Percentiles rank a stretch among this genome's conserved stretches.
Conservation (phyloP, 2,329 filamentous ascomycete species). For the Grosmannia clavigera region DNA sequence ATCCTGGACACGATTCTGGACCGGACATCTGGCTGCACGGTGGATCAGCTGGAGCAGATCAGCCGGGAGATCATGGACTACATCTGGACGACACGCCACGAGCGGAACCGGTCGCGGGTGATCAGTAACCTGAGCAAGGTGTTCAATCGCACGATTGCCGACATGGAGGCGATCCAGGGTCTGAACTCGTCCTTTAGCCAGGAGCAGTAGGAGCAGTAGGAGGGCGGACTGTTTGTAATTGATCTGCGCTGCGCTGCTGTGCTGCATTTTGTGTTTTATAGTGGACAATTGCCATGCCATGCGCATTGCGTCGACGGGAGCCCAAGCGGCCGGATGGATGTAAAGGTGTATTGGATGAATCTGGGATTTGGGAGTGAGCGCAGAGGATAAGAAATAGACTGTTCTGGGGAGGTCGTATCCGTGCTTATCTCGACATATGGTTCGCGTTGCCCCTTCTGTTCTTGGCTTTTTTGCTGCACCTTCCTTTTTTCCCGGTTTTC, state of each 20-base stretch:
- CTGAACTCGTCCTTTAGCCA: conserved; percentile 31
- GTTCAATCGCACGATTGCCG: conserved; percentile 63
- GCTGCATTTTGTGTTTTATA: not conserved
- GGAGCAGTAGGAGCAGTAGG: conserved; percentile 9
- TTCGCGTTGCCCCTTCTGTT: not conserved
- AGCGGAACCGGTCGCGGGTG: conserved; percentile 76
- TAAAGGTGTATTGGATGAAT: not conserved
- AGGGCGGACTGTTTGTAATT: not conserved
- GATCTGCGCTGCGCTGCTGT: not conserved
- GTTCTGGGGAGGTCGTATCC: not conserved
- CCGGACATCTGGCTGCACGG: conserved; percentile 62
- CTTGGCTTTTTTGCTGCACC: not conserved
- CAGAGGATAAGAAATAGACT: not conserved
- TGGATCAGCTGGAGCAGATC: conserved; percentile 93
- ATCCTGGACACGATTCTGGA: conserved; percentile 53
- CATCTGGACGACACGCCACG: conserved; percentile 65
- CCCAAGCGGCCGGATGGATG: not conserved
- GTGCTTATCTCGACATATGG: not conserved
- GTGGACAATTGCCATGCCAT: not conserved
- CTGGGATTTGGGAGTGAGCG: not conserved
- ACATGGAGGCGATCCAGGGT: conserved; percentile 48
- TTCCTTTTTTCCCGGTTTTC: no score
- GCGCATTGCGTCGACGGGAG: not conserved
- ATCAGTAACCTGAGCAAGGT: conserved; percentile 41
- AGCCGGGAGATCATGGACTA: conserved; percentile 83